Percentiles rank a stretch among this genome's conserved stretches.
phyloP scores from a whole-genome alignment of 2,329 filamentous ascomycete genomes.

The Metarhizium rileyi region DNA sequence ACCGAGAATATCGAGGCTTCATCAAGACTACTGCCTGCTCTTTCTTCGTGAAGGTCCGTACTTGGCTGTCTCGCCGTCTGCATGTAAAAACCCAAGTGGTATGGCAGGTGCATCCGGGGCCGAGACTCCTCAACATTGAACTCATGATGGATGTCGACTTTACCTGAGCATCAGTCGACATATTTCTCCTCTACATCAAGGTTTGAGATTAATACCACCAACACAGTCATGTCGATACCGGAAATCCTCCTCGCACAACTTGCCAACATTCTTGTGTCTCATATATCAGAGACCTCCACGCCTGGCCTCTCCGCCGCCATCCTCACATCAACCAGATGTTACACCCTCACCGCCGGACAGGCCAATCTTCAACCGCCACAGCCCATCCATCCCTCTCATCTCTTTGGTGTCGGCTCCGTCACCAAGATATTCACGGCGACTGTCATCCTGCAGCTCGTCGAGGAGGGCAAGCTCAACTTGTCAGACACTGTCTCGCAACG shows the following conservation, averaged over 20 bases:
- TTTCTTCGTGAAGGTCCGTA: background rate
- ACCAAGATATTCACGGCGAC: conserved; percentile 11
- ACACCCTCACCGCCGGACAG: conserved; percentile 6
- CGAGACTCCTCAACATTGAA: too few relatives aligned
- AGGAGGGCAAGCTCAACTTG: conserved; percentile 8
- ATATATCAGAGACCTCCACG: background rate
- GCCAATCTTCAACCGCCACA: conserved; percentile 1
- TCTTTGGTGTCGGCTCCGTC: conserved; percentile 11
- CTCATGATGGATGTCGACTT: too few relatives aligned
- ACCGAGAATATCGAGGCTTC: background rate
- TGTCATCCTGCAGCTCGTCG: conserved; percentile 9
- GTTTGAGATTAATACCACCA: too few relatives aligned
- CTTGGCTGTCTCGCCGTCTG: background rate
- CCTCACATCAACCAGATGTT: background rate
- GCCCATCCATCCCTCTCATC: conserved; percentile 3
- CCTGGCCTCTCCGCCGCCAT: conserved; percentile 8
- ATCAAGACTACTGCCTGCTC: background rate
- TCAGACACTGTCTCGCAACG: conserved; percentile 6
- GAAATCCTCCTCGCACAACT: background rate
- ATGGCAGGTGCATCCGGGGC: too few relatives aligned
- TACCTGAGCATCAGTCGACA: too few relatives aligned
- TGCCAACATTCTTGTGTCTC: background rate
- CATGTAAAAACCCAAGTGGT: too few relatives aligned
- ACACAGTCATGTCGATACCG: background rate
- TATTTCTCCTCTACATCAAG: too few relatives aligned